Percentiles rank a stretch among this genome's conserved stretches.
These are phyloP conservation scores for Gleditsia sinensis DNA, from an alignment of 306 rosid species.

Conservation along the genomic window DNA sequence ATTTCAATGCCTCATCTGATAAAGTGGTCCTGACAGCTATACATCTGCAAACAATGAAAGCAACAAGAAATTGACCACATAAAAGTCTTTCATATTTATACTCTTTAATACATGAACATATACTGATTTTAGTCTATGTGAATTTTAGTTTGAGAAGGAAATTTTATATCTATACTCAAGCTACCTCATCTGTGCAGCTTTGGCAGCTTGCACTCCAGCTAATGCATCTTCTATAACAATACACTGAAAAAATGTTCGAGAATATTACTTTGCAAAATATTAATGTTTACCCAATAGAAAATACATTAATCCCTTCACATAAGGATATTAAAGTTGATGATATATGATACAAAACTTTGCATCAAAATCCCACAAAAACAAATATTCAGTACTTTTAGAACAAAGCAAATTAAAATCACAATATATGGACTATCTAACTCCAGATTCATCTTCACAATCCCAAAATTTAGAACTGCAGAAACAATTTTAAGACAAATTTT, in stretches of 20 bases:
- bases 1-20: slow-evolving; percentile 66
- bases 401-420: not conserved
- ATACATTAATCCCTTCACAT: slow-evolving; percentile 21
- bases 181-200: slow-evolving; percentile 93
- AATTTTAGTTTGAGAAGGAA: slow-evolving; percentile 23
- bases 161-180: not conserved
- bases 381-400: slow-evolving; percentile 1
- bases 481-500: slow-evolving; percentile 22
- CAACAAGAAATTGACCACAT: slow-evolving; percentile 15
- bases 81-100: slow-evolving; percentile 13
- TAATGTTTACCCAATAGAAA: slow-evolving; percentile 3
- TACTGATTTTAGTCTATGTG: not conserved
- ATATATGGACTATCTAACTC: slow-evolving; percentile 11
- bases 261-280: slow-evolving; percentile 9
- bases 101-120: slow-evolving; percentile 18
- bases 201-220: slow-evolving; percentile 98
- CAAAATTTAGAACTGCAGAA: not conserved
- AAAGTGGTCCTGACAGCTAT: slow-evolving; percentile 91
- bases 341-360: slow-evolving; percentile 11
- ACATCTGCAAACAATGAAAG: slow-evolving; percentile 60
- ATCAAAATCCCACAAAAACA: slow-evolving; percentile 20
- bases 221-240: slow-evolving; percentile 94
- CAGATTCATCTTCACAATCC: not conserved
- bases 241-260: slow-evolving; percentile 58
- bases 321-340: slow-evolving; percentile 6